Evolutionary conservation across 345 rosid species (phyloP), one percentile per base, ranked within the genome.

Genomic region (Lenwebbia sp.): DNA sequence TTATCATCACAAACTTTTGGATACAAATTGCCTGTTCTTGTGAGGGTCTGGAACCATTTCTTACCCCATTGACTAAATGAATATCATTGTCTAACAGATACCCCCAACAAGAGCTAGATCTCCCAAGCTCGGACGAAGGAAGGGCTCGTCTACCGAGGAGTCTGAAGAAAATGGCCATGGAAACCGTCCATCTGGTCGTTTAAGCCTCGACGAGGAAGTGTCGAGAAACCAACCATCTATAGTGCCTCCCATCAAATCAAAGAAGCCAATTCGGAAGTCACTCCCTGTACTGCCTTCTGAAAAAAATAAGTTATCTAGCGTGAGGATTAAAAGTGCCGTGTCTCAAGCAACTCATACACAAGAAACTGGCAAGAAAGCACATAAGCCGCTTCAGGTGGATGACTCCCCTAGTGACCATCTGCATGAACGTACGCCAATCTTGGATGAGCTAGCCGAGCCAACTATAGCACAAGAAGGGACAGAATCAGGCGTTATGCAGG

Each of bases 101-200:
- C 99, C 99, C 23, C 85, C 97, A 75, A 97, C 99, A 65, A 93
- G 98, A 92, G 92, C 99, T 50, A 97, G 94, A 91, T 97, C 99
- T 89, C 99, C 99, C 33, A 97, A 97, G 88, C 95, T 97, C 47
- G 99, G 99, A 55, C 84, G 99, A 84, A 97, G 87, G 88, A 97
- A 97, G 93, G 89, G 89, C 89, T 86, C 91, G 9, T 58, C 92
- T 51, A 51, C 90, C 37, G 85, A 60, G 7, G 97, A 94, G 23
- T 74, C 91, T 52, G 96, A 93, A 89, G 95, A 88, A 90, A 89
- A 90, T 84, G 86, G 84, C 84, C 82, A 70, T 41, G 89, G 87
- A 82, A 90, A 86, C 55, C 85, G 70, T 85, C 90, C 81, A 87
- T 19, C 85, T 19, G 89, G 89, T 56, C 91, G 97, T 82, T 89